phyloP scores from a whole-genome alignment of 2,329 filamentous ascomycete species.

The Fusarium musae region DNA sequence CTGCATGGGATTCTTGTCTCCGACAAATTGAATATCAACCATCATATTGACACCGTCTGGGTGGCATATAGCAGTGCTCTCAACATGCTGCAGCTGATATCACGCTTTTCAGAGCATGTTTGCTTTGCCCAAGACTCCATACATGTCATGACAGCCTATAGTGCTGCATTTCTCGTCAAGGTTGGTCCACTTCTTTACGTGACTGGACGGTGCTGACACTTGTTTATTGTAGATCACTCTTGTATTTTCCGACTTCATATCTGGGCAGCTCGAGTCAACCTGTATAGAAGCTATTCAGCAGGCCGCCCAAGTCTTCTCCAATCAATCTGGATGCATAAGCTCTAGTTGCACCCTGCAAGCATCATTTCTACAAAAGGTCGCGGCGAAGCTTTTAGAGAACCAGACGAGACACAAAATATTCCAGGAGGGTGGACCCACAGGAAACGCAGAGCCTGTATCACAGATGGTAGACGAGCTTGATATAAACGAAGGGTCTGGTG shows the following conservation, averaged over 20 bases:
- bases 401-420: background rate
- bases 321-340: background rate
- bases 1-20: background rate
- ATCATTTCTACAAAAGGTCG: background rate
- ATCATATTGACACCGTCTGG: background rate
- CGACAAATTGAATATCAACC: background rate
- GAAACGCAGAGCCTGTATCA: accelerated
- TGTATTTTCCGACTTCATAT: background rate
- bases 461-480: too few species aligned
- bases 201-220: accelerated
- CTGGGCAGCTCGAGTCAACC: background rate
- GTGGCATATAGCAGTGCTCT: background rate
- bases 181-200: background rate
- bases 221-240: background rate
- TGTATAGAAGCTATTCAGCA: background rate
- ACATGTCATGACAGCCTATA: background rate
- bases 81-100: background rate
- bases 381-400: background rate
- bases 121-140: background rate
- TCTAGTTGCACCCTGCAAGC: background rate
- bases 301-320: background rate
- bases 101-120: background rate
- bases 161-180: background rate
- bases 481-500: accelerated
- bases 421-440: accelerated